Conservation (phyloP, 2,329 filamentous ascomycete genomes). For the Didymella sp. region DNA sequence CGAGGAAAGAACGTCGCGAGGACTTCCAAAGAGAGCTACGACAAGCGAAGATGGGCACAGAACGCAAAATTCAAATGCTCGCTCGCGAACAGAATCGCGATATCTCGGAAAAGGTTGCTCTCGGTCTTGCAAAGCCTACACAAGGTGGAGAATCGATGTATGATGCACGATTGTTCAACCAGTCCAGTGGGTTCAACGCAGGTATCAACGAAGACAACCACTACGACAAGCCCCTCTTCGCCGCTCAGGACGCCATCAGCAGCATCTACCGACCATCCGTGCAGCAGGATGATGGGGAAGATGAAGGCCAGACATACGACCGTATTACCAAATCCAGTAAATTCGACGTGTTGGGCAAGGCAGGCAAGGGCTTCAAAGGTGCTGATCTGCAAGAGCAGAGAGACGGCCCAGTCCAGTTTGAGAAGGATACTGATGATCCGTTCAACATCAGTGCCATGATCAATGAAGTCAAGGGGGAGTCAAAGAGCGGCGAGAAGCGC, state of each 20-base stretch:
- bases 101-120: constrained; percentile 94
- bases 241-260: constrained; percentile 91
- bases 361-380: constrained; percentile 85
- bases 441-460: constrained; percentile 97
- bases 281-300: constrained; percentile 73
- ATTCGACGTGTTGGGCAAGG: constrained; percentile 88
- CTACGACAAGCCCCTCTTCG: constrained; percentile 97
- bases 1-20: constrained; percentile 76
- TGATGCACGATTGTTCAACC: constrained; percentile 94
- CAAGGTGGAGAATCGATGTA: constrained; percentile 94
- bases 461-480: constrained; percentile 72
- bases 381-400: constrained; percentile 81
- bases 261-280: constrained; percentile 88
- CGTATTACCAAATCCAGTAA: constrained; percentile 84
- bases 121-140: constrained; percentile 93
- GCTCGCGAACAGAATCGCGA: constrained; percentile 95
- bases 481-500: constrained; percentile 70
- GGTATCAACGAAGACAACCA: constrained; percentile 98
- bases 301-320: constrained; percentile 82
- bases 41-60: constrained; percentile 93
- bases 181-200: constrained; percentile 85
- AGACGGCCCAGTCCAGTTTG: constrained; percentile 94
- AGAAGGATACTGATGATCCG: constrained; percentile 85
- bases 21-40: constrained; percentile 90
- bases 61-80: constrained; percentile 89